Percentiles rank a stretch among this genome's conserved stretches.
Conservation (phyloP, 495 filamentous ascomycete species). For the Hypomontagnella monticulosa region DNA sequence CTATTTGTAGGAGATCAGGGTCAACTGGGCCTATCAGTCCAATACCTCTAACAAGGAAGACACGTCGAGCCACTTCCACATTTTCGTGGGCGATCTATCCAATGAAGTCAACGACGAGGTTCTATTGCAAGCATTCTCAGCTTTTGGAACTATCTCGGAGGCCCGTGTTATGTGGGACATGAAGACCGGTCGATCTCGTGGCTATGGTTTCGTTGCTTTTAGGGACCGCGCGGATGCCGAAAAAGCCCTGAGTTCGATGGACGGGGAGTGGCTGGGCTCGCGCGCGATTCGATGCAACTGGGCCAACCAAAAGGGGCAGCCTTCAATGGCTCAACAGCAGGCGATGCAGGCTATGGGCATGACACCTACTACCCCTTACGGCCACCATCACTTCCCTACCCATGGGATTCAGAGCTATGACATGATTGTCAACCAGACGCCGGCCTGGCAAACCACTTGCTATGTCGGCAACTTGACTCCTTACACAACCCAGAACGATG, state of each 20-base stretch:
- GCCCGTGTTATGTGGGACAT: conserved; percentile 99
- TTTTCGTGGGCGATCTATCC: conserved; percentile 97
- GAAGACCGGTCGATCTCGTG: conserved; percentile 98
- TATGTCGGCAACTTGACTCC: conserved; percentile 98
- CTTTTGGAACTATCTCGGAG: conserved; percentile 97
- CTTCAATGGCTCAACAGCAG: conserved; percentile 96
- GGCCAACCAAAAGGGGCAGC: conserved; percentile 99
- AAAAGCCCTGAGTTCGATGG: conserved; percentile 96
- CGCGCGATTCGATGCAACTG: conserved; percentile 99
- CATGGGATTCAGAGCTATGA: conserved; percentile 97
- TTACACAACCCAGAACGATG: conserved; percentile 95
- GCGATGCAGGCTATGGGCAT: conserved; percentile 98
- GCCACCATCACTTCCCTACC: conserved; percentile 97
- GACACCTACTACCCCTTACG: conserved; percentile 95
- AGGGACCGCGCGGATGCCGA: conserved; percentile 93
- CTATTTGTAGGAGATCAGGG: conserved; percentile 85
- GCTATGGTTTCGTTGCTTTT: conserved; percentile 98
- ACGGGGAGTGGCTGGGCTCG: conserved; percentile 99
- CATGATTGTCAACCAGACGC: conserved; percentile 97
- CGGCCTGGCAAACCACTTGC: conserved; percentile 97
- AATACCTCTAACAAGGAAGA: conserved; percentile 96
- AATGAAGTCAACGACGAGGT: conserved; percentile 99
- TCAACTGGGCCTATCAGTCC: conserved; percentile 99
- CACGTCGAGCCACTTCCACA: conserved; percentile 98
- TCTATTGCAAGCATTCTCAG: conserved; percentile 92